Evolutionary conservation across 2,329 filamentous ascomycete species (phyloP).

Genomic region (Fusarium sacchari): DNA sequence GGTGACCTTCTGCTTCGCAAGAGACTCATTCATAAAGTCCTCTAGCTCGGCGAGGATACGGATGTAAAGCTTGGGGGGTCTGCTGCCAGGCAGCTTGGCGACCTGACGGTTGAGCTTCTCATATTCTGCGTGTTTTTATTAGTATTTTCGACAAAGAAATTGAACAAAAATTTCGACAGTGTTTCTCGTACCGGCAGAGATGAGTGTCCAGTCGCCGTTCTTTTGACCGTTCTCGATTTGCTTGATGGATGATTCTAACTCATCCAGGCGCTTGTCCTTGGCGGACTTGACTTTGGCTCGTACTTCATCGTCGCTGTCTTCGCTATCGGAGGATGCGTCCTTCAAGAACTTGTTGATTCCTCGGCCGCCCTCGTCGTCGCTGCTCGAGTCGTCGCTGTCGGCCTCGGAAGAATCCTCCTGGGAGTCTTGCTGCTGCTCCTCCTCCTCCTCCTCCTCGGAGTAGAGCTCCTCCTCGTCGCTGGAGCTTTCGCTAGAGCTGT

Average conservation of each 20-base stretch:
- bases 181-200: conserved; percentile 75
- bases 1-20: conserved; percentile 94
- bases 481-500: conserved; percentile 95
- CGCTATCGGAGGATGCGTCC: conserved; percentile 76
- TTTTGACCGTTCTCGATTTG: conserved; percentile 96
- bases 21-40: conserved; percentile 91
- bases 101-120: conserved; percentile 93
- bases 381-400: conserved; percentile 57
- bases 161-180: neutral
- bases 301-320: conserved; percentile 87
- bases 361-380: conserved; percentile 73
- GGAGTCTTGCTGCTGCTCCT: conserved; percentile 60
- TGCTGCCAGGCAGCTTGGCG: conserved; percentile 78
- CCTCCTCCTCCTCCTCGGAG: conserved; percentile 60
- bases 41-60: conserved; percentile 93
- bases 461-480: conserved; percentile 97
- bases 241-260: conserved; percentile 89
- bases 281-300: conserved; percentile 93
- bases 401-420: conserved; percentile 62
- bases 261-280: conserved; percentile 96
- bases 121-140: conserved; percentile 71
- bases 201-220: conserved; percentile 97
- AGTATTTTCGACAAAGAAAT: conserved; percentile 6
- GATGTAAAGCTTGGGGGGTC: conserved; percentile 90
- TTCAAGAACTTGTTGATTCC: conserved; percentile 89